Conservation (phyloP, 116 monocot species). For the Papilionanthe hybrid region DNA sequence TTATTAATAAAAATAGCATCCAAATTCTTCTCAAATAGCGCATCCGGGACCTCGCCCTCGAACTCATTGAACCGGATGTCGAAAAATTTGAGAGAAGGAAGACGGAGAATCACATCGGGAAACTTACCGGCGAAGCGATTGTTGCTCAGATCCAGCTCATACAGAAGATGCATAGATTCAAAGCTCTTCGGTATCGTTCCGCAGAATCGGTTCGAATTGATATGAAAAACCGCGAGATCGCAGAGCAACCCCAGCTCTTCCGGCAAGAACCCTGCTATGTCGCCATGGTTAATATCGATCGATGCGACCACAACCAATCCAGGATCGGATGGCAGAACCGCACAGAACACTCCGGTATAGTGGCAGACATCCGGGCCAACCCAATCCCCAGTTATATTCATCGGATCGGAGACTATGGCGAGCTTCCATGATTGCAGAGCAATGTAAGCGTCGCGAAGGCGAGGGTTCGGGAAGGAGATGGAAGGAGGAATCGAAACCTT, state of each 20-base stretch:
- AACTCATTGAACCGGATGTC: constrained; percentile 56
- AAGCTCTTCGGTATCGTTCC: constrained; percentile 12
- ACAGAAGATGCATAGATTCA: constrained; percentile 25
- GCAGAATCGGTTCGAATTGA: constrained; percentile 53
- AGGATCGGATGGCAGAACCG: constrained; percentile 17
- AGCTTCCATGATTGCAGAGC: constrained; percentile 48
- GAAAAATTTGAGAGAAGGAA: constrained; percentile 30
- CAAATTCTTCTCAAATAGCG: constrained; percentile 34
- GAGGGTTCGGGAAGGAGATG: constrained; percentile 22
- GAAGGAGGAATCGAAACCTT: constrained; percentile 22
- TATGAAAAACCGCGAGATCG: constrained; percentile 44
- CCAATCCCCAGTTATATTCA: constrained; percentile 30
- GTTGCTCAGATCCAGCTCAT: constrained; percentile 66
- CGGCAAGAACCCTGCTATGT: constrained; percentile 14
- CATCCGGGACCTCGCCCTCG: constrained; percentile 32
- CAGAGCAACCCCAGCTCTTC: constrained; percentile 37
- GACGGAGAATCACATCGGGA: constrained; percentile 38
- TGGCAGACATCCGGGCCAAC: constrained; percentile 34
- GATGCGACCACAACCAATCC: constrained; percentile 36
- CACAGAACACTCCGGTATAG: constrained; percentile 43
- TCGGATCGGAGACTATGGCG: constrained; percentile 48
- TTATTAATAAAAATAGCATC: constrained; percentile 58
- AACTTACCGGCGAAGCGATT: constrained; percentile 47
- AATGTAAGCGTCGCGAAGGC: constrained; percentile 43
- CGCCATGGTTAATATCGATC: constrained; percentile 25